Conservation (phyloP, 1,284 basidiomycete species). For the Austroboletus olivaceoglutinosus region DNA sequence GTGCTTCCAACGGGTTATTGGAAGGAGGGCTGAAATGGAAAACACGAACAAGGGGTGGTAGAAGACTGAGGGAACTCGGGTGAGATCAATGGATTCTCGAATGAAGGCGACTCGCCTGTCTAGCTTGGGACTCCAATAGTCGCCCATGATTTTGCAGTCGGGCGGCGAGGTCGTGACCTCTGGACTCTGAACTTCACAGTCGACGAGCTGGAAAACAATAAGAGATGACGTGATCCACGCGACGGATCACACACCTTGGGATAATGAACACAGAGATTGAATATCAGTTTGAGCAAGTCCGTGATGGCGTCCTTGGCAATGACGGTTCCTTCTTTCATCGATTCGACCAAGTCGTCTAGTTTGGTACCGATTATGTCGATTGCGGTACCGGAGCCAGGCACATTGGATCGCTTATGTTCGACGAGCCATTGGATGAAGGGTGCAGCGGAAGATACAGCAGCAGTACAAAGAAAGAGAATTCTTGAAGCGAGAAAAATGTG, state of each 20-base stretch:
- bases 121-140: constrained; percentile 67
- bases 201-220: constrained; percentile 38
- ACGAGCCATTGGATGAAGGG: constrained; percentile 57
- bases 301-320: constrained; percentile 65
- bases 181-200: constrained; percentile 44
- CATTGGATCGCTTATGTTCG: constrained; percentile 48
- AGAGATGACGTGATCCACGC: background rate
- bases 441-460: constrained; percentile 40
- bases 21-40: constrained; percentile 61
- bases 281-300: constrained; percentile 74
- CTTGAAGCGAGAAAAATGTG: constrained; percentile 72
- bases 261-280: constrained; percentile 74
- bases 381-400: constrained; percentile 47
- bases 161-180: constrained; percentile 23
- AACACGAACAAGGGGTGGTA: constrained; percentile 57
- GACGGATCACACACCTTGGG: constrained; percentile 43
- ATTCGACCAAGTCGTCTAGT: constrained; percentile 53
- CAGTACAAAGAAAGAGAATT: constrained; percentile 72
- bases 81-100: constrained; percentile 2
- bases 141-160: constrained; percentile 48
- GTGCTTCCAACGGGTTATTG: constrained; percentile 59
- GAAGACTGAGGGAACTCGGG: constrained; percentile 36
- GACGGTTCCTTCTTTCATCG: constrained; percentile 51
- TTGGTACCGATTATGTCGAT: constrained; percentile 60
- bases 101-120: constrained; percentile 50